Evolutionary conservation across 352 stramenopile genomes (phyloP), one percentile per base, ranked within the genome.

Genomic region (Phytophthora colocasiae): DNA sequence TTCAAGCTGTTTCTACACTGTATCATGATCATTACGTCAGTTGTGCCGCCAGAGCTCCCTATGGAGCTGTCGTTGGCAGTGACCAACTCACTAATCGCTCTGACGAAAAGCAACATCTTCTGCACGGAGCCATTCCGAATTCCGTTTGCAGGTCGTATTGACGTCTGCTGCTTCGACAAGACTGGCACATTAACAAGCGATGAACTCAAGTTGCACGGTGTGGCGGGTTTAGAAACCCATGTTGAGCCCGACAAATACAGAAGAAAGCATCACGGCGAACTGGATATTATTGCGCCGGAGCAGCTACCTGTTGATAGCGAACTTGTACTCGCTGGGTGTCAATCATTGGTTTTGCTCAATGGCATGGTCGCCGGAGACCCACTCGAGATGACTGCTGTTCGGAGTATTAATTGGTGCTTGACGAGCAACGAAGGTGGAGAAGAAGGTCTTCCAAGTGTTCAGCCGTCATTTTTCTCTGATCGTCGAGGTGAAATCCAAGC

Each of bases 71-170:
- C 87, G 43, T 91, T 99, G 64, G 97, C 97, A 17, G 97, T 99
- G 15, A 99, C 98, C 56, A 98, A 96, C 60, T 98, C 95, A 39
- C 76, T 99, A n/a, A 77, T 97, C 14, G 89, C 92, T 46, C 85
- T 99, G 34, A 91, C 98, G 3, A 98, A 97, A 69, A 83, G 96
- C 46, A 93, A 83, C 58, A 96, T 99, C 27, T 99, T 98, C 70
- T 99, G 97, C 72, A 99, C 97, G 0, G 98, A 99, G 66, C 96
- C 96, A 19, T 99, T 98, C 82, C 95, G 98, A 19, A 99, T 99
- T 62, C 97, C 97, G 36, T 83, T 98, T 31, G 97, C 97, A 5
- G 98, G 97, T 36, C 96, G 97, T 53, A 92, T 99, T 0, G 87
- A 98, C 65, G 85, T 98, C 58, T 99, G 97, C 66, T 95, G 96